A percentile compares a stretch with the other conserved stretches of the same genome.
These are phyloP conservation scores for Tephrocybe sp. DNA, from an alignment of 768 basidiomycete genomes.

Conservation along the genomic window DNA sequence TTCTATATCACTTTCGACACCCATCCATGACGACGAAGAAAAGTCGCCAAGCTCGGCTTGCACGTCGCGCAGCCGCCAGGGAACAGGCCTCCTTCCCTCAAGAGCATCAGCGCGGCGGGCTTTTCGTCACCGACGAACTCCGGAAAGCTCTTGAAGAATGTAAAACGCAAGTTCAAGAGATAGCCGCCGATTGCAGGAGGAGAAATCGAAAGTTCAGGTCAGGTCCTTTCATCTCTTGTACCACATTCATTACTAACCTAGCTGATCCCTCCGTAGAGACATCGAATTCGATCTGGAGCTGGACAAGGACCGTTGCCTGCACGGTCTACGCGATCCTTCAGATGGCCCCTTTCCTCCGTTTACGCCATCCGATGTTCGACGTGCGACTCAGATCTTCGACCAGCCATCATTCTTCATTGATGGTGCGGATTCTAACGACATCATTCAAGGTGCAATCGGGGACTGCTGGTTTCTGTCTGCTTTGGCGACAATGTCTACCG, in stretches of 20 bases:
- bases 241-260: background rate
- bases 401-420: slow-evolving; percentile 48
- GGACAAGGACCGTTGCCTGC: slow-evolving; percentile 39
- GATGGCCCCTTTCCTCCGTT: background rate
- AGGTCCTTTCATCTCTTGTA: background rate
- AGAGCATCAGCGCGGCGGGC: slow-evolving; percentile 21
- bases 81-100: slow-evolving; percentile 7
- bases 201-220: slow-evolving; percentile 48
- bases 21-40: too few relatives aligned
- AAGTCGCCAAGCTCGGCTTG: too few relatives aligned
- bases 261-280: slow-evolving; percentile 1
- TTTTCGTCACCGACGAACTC: slow-evolving; percentile 47
- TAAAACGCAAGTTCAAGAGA: slow-evolving; percentile 36
- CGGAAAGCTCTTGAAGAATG: slow-evolving; percentile 43
- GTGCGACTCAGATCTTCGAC: slow-evolving; percentile 49
- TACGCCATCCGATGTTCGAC: slow-evolving; percentile 35
- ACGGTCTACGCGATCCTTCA: slow-evolving; percentile 26
- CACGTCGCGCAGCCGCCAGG: too few relatives aligned
- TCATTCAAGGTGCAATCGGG: slow-evolving; percentile 45
- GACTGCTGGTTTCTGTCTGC: slow-evolving; percentile 58
- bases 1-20: too few relatives aligned
- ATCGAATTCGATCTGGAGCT: slow-evolving; percentile 51
- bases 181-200: slow-evolving; percentile 38
- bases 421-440: slow-evolving; percentile 40
- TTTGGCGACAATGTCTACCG: slow-evolving; percentile 44